Evolutionary conservation across 495 filamentous ascomycete species (phyloP).

Genomic region (Penicillium atrosanguineum): DNA sequence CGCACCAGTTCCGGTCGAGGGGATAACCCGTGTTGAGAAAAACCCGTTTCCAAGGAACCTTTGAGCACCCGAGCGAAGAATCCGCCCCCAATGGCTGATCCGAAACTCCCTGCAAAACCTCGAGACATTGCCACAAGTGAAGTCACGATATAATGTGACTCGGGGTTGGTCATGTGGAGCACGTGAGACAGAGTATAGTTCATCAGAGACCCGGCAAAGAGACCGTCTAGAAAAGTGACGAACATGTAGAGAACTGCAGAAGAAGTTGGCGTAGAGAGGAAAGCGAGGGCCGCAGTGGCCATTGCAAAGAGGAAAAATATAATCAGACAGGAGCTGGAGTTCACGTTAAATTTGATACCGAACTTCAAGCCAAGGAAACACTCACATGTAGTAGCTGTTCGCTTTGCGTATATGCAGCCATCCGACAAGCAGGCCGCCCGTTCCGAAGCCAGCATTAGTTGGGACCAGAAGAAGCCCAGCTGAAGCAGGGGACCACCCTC

Average conservation of each 20-base stretch:
- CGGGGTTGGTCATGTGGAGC: slow-evolving; percentile 59
- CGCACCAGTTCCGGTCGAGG: slow-evolving; percentile 54
- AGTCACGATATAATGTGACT: slow-evolving; percentile 67
- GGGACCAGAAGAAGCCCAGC: slow-evolving; percentile 72
- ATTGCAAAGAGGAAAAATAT: slow-evolving; percentile 54
- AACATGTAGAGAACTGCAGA: slow-evolving; percentile 47
- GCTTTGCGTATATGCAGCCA: slow-evolving; percentile 65
- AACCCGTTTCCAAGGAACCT: slow-evolving; percentile 53
- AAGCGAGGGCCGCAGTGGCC: slow-evolving; percentile 47
- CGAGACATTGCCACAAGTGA: slow-evolving; percentile 69
- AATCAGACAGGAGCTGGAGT: slow-evolving; percentile 48
- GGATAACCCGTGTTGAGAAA: slow-evolving; percentile 48
- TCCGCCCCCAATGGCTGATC: slow-evolving; percentile 72
- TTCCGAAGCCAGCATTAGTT: slow-evolving; percentile 71
- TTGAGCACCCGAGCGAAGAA: slow-evolving; percentile 64
- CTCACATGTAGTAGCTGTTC: slow-evolving; percentile 61
- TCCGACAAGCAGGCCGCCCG: slow-evolving; percentile 67
- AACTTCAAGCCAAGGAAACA: slow-evolving; percentile 3
- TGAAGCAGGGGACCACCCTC: slow-evolving; percentile 59
- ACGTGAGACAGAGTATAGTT: slow-evolving; percentile 79
- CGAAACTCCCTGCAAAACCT: slow-evolving; percentile 73
- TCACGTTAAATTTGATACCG: neutral
- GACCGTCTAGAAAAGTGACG: slow-evolving; percentile 61
- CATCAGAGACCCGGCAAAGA: slow-evolving; percentile 65
- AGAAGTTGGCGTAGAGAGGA: slow-evolving; percentile 49